A percentile compares a stretch with the other conserved stretches of the same genome.
These are phyloP conservation scores for Fusarium hainanense DNA, from an alignment of 2,329 filamentous ascomycete genomes.

Conservation along the genomic window DNA sequence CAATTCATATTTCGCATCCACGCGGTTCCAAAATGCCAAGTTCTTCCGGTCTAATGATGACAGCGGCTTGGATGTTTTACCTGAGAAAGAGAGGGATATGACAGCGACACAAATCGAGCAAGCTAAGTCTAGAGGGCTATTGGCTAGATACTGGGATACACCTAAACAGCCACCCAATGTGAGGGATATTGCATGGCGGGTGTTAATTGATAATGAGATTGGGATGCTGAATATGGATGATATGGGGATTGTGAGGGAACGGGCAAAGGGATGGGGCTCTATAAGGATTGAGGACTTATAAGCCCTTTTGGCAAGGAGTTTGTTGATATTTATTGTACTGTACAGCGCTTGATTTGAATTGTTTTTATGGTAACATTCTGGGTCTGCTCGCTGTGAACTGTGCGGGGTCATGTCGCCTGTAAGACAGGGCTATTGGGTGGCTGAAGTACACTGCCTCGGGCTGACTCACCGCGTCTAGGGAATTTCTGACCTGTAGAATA, in stretches of 20 bases:
- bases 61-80: background rate
- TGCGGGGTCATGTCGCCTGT: background rate
- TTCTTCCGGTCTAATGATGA: background rate
- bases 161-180: conserved; percentile 14
- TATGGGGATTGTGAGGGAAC: conserved; percentile 17
- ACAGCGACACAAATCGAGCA: conserved; percentile 14
- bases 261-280: conserved; percentile 19
- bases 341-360: background rate
- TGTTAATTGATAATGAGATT: conserved; percentile 6
- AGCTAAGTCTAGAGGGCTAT: conserved; percentile 6
- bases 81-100: conserved; percentile 4
- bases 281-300: background rate
- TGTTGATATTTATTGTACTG: background rate
- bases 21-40: conserved; percentile 14
- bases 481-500: background rate
- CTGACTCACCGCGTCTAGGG: background rate
- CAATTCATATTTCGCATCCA: conserved; percentile 23
- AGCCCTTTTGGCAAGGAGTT: accelerated
- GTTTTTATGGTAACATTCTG: no score
- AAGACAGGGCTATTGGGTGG: no score
- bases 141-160: conserved; percentile 19
- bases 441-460: background rate
- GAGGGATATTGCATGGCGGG: conserved; percentile 18
- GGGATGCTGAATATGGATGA: conserved; percentile 22
- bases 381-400: background rate